Base-by-base conservation (phyloP, 306 rosid species). In the Cucurbita argyrosperma region DNA sequence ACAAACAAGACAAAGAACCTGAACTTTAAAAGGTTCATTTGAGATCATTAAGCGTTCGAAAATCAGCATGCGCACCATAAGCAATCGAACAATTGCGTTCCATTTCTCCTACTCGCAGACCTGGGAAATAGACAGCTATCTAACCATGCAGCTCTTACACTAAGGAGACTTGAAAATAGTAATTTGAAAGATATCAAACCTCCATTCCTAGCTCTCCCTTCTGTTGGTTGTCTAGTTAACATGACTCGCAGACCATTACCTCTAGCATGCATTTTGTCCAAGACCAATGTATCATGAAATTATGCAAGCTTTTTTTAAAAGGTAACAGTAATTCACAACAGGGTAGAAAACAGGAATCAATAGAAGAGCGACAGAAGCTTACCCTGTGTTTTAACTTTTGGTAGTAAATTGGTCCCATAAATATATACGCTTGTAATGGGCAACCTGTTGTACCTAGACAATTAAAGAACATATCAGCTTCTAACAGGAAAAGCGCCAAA, bases 341-440 rank as follows among this genome's bases (percentile, higher is more conserved):
- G 8, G 59, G 59, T 50, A 9, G 74, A 67, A 64, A 45, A 46
- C 55, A 45, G 72, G 40, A 67, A 67, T 46, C 19, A 43, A 67
- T 67, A 19, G 55, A 54, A 11, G 9, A 51, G 21, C 26, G 26
- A 50, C 78, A 42, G 59, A 64, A 65, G 68, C 95, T 85, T 74
- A 88, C 98, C 98, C 90, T 94, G 79, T 94, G 97, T 78, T 94
- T 94, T 80, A 90, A 81, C 84, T 90, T 94, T 82, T 90, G 98
- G 83, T 94, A 94, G 90, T 94, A 94, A 76, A 90, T 94, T 55
- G 96, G 98, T 70, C 98, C 98, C 98, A 94, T 94, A 80, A 94
- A 94, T 79, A 94, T 94, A 79, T 94, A 94, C 12, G 98, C 98
- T 80, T 94, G 96, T 81, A 94, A 76, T 46, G 98, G 96, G 80